These are phyloP conservation scores for Posidonia australis DNA, from an alignment of 106 monocot species.

Conservation along the genomic window DNA sequence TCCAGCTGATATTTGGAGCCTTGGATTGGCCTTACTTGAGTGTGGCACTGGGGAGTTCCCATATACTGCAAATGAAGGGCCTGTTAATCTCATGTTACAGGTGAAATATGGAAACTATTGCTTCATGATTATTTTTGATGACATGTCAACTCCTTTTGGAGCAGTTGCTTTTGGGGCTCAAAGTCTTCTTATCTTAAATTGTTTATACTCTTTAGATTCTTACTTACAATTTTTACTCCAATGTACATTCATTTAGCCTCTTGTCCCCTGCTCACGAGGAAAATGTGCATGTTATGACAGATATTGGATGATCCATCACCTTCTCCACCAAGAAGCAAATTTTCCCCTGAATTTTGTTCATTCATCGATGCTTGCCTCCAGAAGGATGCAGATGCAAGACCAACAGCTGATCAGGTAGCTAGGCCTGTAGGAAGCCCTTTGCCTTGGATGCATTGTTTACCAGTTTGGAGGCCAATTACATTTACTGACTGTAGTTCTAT, in stretches of 20 bases:
- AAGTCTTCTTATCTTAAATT: too few species aligned
- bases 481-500: too few species aligned
- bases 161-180: too few species aligned
- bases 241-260: background rate
- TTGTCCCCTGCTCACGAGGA: background rate
- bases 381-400: constrained; percentile 84
- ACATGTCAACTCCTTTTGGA: too few species aligned
- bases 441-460: too few species aligned
- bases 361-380: constrained; percentile 87
- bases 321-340: constrained; percentile 50
- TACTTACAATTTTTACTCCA: too few species aligned
- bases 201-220: too few species aligned
- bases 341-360: constrained; percentile 84
- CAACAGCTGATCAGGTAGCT: constrained; percentile 73
- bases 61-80: constrained; percentile 80
- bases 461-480: too few species aligned
- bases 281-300: constrained; percentile 26
- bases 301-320: constrained; percentile 90
- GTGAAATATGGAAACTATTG: constrained; percentile 21
- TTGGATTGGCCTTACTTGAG: constrained; percentile 79
- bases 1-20: constrained; percentile 98
- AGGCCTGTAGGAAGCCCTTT: too few species aligned
- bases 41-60: constrained; percentile 97
- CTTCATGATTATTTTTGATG: background rate
- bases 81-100: constrained; percentile 96